Conservation (phyloP, 2,329 filamentous ascomycete species). For the Ceratocystis colombiana region DNA sequence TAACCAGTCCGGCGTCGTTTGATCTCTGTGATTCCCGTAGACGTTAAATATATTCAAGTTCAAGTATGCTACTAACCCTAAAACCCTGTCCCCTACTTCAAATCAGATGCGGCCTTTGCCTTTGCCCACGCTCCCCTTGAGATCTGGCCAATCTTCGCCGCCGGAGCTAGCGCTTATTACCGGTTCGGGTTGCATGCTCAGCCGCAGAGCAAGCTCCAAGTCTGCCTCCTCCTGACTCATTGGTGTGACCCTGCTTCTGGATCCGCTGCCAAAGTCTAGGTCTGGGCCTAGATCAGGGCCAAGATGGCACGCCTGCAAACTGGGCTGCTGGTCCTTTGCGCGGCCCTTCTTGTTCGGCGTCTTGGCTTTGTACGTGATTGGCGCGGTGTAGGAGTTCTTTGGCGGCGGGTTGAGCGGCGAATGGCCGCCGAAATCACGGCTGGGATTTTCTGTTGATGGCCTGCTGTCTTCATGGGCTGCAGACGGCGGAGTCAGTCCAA, state of each 20-base stretch:
- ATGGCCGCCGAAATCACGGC: not conserved
- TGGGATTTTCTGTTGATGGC: not conserved
- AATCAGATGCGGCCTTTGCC: not conserved
- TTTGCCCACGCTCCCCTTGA: slow-evolving; percentile 29
- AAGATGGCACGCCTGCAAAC: no score
- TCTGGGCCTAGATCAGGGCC: not conserved
- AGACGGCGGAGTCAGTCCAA: not conserved
- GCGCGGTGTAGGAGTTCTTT: slow-evolving; percentile 17
- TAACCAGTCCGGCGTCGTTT: no score
- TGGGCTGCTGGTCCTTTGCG: not conserved
- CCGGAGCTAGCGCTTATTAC: slow-evolving; percentile 26
- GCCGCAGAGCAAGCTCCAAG: slow-evolving; percentile 48
- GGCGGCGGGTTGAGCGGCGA: slow-evolving; percentile 17
- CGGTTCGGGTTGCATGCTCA: slow-evolving; percentile 49
- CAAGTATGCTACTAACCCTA: not conserved
- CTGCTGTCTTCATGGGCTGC: not conserved
- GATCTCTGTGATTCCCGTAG: no score
- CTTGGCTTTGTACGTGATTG: slow-evolving; percentile 15
- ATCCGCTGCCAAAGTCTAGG: not conserved
- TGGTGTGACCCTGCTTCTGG: not conserved
- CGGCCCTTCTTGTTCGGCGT: slow-evolving; percentile 10
- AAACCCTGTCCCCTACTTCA: not conserved
- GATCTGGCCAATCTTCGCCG: slow-evolving; percentile 30
- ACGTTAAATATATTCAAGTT: no score
- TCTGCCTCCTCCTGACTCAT: slow-evolving; percentile 42